Evolutionary conservation across 108 stramenopile genomes (phyloP), one percentile per base, ranked within the genome.

Genomic region (Cyclostephanos invisitatus): DNA sequence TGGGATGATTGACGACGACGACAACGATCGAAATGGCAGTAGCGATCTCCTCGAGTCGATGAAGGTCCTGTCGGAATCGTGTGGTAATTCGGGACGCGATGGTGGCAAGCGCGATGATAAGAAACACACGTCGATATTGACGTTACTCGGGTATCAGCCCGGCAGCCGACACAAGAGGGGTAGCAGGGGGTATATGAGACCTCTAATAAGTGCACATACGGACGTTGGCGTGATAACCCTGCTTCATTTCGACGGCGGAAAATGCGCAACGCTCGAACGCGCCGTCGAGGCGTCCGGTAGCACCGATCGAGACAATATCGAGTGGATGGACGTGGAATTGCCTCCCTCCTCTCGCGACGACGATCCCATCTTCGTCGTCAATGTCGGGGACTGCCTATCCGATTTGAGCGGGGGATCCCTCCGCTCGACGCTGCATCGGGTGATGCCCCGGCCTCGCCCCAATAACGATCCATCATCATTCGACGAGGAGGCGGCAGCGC

Each of bases 161-260:
- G 86, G 87, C 6, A 75, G 84, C 14, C 83, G 88, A 5, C 86
- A 89, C 51, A 89, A 85, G 62, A 83, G 72, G 25, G 81, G 86
- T 46, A 76, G 73, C 18, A 66, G 74, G 44, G 64, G 73, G 62
- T 66, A 64, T 17, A 62, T 73, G 36, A 68, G 74, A 17, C 91
- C 91, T 10, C 65, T 91, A 0, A 84, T 91, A 17, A 88, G 88
- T 29, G 77, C 88, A 49, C 91, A 91, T 46, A 87, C 91, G 6
- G 91, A 91, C 68, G 90, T 91, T 0, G 90, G 90, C 32, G 70
- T 91, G 58, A 87, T 89, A 17, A 91, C 90, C 7, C 54, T 91
- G 27, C 75, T 91, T 9, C 63, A 87, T n/a, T 91, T 78, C 74
- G 91, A 91, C 58, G 54, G 69, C 61, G 88, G 88, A 14, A 75